Evolutionary conservation across 495 filamentous ascomycete species (phyloP).

Genomic region (Daldinia grandis): DNA sequence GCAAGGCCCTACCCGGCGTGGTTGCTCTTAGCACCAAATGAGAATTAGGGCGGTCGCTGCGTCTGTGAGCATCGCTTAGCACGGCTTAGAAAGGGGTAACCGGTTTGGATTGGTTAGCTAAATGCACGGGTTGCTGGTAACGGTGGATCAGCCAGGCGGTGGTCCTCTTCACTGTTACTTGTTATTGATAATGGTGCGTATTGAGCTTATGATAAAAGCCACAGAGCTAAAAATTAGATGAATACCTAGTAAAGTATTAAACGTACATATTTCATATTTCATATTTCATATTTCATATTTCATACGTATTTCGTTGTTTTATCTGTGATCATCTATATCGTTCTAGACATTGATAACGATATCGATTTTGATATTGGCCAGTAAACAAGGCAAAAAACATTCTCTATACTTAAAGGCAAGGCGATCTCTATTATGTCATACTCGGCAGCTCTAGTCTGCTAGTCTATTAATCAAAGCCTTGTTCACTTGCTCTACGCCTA

Average conservation of each 20-base stretch:
- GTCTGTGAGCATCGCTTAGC: slow-evolving; percentile 18
- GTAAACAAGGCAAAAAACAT: background rate
- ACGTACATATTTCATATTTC: background rate
- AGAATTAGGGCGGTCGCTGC: slow-evolving; percentile 20
- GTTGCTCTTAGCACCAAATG: slow-evolving; percentile 79
- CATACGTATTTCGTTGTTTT: background rate
- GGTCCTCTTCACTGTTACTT: slow-evolving; percentile 45
- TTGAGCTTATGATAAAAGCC: slow-evolving; percentile 16
- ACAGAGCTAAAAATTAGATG: slow-evolving; percentile 32
- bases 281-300: background rate
- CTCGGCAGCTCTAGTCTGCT: background rate
- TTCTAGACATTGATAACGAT: background rate
- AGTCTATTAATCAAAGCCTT: slow-evolving; percentile 22
- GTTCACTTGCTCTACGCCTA: background rate
- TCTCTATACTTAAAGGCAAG: background rate
- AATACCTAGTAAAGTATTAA: slow-evolving; percentile 38
- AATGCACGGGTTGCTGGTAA: slow-evolving; percentile 17
- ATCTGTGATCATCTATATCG: background rate
- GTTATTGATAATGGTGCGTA: slow-evolving; percentile 26
- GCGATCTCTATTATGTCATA: background rate
- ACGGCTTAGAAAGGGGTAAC: slow-evolving; percentile 10
- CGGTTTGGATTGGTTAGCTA: slow-evolving; percentile 1
- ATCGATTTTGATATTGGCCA: background rate
- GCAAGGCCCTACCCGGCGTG: slow-evolving; percentile 96
- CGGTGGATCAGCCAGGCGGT: slow-evolving; percentile 24